Evolutionary conservation across 2,329 filamentous ascomycete species (phyloP).

Genomic region (Pseudofabraea citricarpa): DNA sequence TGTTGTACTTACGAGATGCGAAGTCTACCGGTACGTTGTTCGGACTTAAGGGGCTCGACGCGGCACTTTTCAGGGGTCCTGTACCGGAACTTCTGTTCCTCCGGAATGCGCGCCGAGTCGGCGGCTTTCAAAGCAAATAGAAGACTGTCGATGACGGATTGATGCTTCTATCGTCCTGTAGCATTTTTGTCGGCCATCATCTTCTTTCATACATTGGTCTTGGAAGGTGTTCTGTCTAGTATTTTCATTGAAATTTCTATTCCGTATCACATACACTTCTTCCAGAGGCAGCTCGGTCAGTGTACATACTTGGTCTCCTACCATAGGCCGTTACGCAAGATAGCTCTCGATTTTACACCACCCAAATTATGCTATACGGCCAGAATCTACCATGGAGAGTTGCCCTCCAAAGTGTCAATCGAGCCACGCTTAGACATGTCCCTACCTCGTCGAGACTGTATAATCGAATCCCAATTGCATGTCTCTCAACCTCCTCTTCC

Average conservation of each 20-base stretch:
- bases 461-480: constrained; percentile 44
- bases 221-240: background rate
- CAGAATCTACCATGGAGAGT: constrained; percentile 62
- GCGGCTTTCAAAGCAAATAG: background rate
- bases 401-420: constrained; percentile 34
- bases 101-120: no score
- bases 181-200: background rate
- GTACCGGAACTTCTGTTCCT: no score
- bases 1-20: no score
- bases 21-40: no score
- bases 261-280: background rate
- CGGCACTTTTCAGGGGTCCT: no score
- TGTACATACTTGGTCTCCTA: background rate
- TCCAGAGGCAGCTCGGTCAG: background rate
- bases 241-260: background rate
- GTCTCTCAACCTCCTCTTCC: constrained; percentile 57
- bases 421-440: constrained; percentile 13
- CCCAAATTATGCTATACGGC: constrained; percentile 52
- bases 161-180: background rate
- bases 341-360: background rate
- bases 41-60: no score
- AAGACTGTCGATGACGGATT: background rate
- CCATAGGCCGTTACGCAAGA: background rate
- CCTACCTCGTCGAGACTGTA: constrained; percentile 9
- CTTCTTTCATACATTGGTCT: background rate